Evolutionary conservation across 2,329 filamentous ascomycete genomes (phyloP).

Genomic region (Pseudopyricularia javanii): DNA sequence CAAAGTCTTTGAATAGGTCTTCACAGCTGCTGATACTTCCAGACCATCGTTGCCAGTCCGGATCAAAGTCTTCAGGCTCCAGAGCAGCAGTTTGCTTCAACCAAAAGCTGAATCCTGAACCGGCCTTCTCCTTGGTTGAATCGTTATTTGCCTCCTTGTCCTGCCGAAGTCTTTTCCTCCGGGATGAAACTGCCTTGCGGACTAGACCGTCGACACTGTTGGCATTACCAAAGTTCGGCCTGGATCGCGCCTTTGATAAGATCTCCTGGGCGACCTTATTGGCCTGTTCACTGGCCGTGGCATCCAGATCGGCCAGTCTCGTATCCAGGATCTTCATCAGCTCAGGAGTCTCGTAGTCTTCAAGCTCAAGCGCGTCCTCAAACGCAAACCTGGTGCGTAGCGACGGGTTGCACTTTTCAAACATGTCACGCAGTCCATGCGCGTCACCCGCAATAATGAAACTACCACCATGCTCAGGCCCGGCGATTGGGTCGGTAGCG

Average conservation of each 20-base stretch:
- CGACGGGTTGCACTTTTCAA: constrained; percentile 48
- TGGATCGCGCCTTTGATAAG: constrained; percentile 35
- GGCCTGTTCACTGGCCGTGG: not conserved
- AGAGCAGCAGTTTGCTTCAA: not conserved
- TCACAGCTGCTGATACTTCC: constrained; percentile 1
- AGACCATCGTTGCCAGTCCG: constrained; percentile 4
- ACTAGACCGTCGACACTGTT: constrained; percentile 48
- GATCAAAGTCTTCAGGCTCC: constrained; percentile 11
- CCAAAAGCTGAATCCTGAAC: not conserved
- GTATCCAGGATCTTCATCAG: not conserved
- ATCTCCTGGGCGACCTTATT: constrained; percentile 23
- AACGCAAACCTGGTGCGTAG: constrained; percentile 44
- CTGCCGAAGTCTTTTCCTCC: not conserved
- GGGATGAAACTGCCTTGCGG: not conserved
- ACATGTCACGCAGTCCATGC: constrained; percentile 46
- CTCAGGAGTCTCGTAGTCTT: not conserved
- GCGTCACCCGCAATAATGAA: constrained; percentile 51
- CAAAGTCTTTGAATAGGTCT: constrained; percentile 5
- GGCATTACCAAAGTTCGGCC: constrained; percentile 48
- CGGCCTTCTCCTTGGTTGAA: not conserved
- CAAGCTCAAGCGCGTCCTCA: constrained; percentile 32
- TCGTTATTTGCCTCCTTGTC: not conserved
- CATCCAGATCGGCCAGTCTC: not conserved
- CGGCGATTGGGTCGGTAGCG: not conserved
- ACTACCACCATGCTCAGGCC: constrained; percentile 6